A percentile compares a stretch with the other conserved stretches of the same genome.
Evolutionary conservation across 2,329 filamentous ascomycete genomes (phyloP).

Genomic region (Neofusicoccum sp.): DNA sequence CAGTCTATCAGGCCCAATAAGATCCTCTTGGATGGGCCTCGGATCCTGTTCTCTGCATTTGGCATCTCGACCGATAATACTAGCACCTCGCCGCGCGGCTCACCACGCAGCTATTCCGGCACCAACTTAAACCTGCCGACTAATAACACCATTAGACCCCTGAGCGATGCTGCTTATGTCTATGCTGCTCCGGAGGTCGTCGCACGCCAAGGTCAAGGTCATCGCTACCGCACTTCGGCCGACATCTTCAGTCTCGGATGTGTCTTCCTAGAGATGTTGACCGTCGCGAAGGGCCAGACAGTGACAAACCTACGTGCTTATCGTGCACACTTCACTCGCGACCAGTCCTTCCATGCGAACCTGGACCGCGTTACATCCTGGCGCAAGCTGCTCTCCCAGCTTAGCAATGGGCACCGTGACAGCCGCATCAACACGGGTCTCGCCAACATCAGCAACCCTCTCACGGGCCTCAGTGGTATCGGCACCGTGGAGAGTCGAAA

Average conservation of each 20-base stretch:
- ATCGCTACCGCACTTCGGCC: constrained; percentile 28
- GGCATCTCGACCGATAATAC: constrained; percentile 26
- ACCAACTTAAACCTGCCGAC: constrained; percentile 28
- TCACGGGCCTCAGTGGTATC: neutral
- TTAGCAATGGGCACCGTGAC: constrained; percentile 6
- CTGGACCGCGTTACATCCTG: constrained; percentile 34
- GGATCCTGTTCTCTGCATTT: constrained; percentile 37
- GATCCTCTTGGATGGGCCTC: constrained; percentile 37
- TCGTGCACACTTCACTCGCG: constrained; percentile 31
- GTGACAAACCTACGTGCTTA: constrained; percentile 35
- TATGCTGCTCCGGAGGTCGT: constrained; percentile 40
- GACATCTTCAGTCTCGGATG: constrained; percentile 42
- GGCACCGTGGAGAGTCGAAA: constrained; percentile 24
- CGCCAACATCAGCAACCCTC: neutral
- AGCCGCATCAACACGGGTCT: neutral
- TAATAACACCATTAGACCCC: constrained; percentile 23
- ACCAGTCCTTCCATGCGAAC: constrained; percentile 40
- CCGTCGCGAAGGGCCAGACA: constrained; percentile 36
- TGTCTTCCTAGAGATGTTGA: constrained; percentile 40
- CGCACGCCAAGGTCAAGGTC: constrained; percentile 29
- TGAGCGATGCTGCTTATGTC: constrained; percentile 36
- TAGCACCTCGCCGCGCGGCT: constrained; percentile 18
- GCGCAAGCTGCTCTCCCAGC: constrained; percentile 12
- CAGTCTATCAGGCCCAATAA: constrained; percentile 39
- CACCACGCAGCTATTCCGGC: constrained; percentile 24